phyloP scores from a whole-genome alignment of 176 grass and related monocot species.

The Oryza meyeriana region DNA sequence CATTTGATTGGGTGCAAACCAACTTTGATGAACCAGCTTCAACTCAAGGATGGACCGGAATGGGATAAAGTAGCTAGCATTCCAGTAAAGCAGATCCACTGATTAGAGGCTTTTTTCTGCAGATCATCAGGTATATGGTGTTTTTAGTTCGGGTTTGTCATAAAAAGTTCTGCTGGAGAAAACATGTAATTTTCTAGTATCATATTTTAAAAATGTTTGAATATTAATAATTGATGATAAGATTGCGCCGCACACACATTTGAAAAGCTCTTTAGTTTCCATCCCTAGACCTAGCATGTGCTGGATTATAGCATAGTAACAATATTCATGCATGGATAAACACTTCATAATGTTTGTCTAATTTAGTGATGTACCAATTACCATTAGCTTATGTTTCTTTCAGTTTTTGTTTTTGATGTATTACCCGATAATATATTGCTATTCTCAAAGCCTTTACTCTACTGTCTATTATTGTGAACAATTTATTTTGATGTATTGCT shows the following conservation, averaged over 20 bases:
- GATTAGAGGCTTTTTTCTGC: background rate
- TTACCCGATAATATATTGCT: background rate
- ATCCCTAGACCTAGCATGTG: background rate
- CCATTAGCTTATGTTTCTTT: slow-evolving; percentile 13
- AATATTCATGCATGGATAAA: background rate
- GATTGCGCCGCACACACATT: background rate
- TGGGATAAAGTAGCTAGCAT: background rate
- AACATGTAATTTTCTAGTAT: no score
- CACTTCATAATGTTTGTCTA: background rate
- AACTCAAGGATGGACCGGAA: background rate
- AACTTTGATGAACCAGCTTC: background rate
- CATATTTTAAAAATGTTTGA: no score
- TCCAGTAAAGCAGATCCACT: background rate
- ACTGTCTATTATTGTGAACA: background rate
- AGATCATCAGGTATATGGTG: background rate
- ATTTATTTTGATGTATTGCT: slow-evolving; percentile 4
- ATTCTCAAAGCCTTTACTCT: background rate
- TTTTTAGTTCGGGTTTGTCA: no score
- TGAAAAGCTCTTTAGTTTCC: background rate
- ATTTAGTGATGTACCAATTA: slow-evolving; percentile 1
- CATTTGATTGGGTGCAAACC: slow-evolving; percentile 7
- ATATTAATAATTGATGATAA: background rate
- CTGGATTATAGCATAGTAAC: background rate
- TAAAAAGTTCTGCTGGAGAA: no score
- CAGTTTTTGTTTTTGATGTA: background rate